Percentiles rank a stretch among this genome's conserved stretches.
Evolutionary conservation across 2,329 filamentous ascomycete genomes (phyloP).

Genomic region (Aspergillus hiratsukae): DNA sequence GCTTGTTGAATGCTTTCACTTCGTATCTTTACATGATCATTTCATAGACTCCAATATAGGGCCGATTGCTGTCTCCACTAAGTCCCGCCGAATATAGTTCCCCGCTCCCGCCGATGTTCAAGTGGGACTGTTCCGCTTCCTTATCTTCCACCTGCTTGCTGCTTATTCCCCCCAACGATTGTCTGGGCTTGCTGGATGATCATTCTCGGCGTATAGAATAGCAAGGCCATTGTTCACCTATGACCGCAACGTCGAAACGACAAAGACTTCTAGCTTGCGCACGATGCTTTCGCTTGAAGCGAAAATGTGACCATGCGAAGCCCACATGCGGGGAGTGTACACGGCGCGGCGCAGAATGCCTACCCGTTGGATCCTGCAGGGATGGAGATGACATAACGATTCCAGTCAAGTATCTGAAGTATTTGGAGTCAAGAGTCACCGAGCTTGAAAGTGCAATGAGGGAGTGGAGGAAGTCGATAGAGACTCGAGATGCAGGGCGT

Average conservation of each 20-base stretch:
- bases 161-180: background rate
- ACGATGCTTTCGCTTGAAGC: conserved; percentile 26
- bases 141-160: background rate
- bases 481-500: conserved; percentile 18
- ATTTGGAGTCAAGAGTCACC: conserved; percentile 19
- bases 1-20: background rate
- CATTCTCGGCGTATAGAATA: background rate
- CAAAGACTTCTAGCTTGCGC: conserved; percentile 23
- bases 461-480: background rate
- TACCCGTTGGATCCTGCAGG: conserved; percentile 21
- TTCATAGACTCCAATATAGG: background rate
- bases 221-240: background rate
- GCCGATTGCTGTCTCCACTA: background rate
- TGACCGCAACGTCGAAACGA: conserved; percentile 8
- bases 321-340: conserved; percentile 26
- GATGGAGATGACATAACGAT: conserved; percentile 22
- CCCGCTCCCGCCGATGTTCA: background rate
- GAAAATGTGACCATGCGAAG: conserved; percentile 26
- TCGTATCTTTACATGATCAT: no score
- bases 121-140: background rate
- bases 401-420: conserved; percentile 21
- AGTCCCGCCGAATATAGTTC: background rate
- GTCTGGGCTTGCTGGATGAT: background rate
- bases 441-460: conserved; percentile 13
- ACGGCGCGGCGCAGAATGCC: conserved; percentile 24